phyloP scores from a whole-genome alignment of 306 rosid genomes.

The Astragalus glycyphyllos region DNA sequence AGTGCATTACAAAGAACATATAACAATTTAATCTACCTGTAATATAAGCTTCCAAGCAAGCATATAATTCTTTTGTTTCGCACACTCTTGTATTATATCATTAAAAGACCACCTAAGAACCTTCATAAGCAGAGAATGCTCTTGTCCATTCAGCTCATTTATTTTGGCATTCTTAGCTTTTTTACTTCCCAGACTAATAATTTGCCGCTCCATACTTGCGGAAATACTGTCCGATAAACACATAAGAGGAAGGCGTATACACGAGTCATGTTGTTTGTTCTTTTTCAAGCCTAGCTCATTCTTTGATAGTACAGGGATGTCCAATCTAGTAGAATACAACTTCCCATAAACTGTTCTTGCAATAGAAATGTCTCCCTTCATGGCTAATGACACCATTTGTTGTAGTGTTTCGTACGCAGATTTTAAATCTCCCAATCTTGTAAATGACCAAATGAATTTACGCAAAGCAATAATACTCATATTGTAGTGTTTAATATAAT shows the following conservation, averaged over 20 bases:
- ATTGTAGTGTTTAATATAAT: slow-evolving; percentile 62
- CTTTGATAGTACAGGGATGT: slow-evolving; percentile 75
- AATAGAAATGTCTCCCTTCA: slow-evolving; percentile 48
- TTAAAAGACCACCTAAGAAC: slow-evolving; percentile 65
- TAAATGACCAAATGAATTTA: slow-evolving; percentile 65
- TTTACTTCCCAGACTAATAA: slow-evolving; percentile 41
- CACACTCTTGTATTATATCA: slow-evolving; percentile 71
- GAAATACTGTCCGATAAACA: slow-evolving; percentile 38
- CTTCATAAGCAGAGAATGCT: slow-evolving; percentile 41
- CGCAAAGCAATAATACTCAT: slow-evolving; percentile 53
- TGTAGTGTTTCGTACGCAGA: slow-evolving; percentile 67
- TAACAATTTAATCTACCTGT: slow-evolving; percentile 60
- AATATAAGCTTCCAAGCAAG: slow-evolving; percentile 66
- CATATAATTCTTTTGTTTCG: slow-evolving; percentile 45
- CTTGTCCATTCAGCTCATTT: slow-evolving; percentile 37
- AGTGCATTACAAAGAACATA: slow-evolving; percentile 30
- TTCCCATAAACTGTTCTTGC: slow-evolving; percentile 48
- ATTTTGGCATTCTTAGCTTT: slow-evolving; percentile 43
- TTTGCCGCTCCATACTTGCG: slow-evolving; percentile 39
- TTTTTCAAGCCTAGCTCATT: slow-evolving; percentile 47
- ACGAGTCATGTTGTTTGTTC: slow-evolving; percentile 45
- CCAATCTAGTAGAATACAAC: slow-evolving; percentile 60
- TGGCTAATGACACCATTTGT: slow-evolving; percentile 65
- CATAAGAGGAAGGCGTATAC: slow-evolving; percentile 36
- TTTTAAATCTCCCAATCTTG: slow-evolving; percentile 56